Percentiles rank a stretch among this genome's conserved stretches.
Conservation (phyloP, 75 land plant genomes). For the Cryptomeria japonica region DNA sequence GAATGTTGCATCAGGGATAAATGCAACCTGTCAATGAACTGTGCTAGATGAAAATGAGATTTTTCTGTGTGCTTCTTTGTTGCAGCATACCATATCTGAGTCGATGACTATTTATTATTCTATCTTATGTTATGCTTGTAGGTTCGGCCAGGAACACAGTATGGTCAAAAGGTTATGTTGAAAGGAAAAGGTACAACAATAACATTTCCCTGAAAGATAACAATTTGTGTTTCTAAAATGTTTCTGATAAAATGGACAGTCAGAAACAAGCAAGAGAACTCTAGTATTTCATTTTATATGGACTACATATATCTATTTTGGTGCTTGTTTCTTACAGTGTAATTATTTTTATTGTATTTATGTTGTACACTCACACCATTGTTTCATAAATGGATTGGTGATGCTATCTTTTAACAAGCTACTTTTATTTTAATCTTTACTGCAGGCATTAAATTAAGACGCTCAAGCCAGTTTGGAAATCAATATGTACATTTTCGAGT, state of each 20-base stretch:
- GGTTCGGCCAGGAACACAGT: constrained; percentile 95
- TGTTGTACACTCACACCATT: not conserved
- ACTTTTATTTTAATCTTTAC: constrained; percentile 2
- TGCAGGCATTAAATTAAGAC: constrained; percentile 74
- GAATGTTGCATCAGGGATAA: not conserved
- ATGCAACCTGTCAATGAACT: not conserved
- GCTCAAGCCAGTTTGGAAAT: constrained; percentile 64
- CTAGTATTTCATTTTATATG: not conserved
- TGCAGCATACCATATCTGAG: not conserved
- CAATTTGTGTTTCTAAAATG: not conserved
- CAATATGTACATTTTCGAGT: constrained; percentile 90
- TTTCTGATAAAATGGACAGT: not conserved
- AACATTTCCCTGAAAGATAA: not conserved
- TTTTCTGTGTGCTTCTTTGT: not conserved
- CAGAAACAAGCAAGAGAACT: not conserved
- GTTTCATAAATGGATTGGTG: not conserved
- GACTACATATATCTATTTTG: not conserved
- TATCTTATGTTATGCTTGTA: constrained; percentile 16
- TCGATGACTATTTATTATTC: not conserved
- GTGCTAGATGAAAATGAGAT: not conserved
- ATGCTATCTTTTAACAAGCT: not conserved
- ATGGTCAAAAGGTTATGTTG: constrained; percentile 89
- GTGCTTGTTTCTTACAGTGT: not conserved
- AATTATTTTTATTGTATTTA: not conserved
- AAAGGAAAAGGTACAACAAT: constrained; percentile 77